A percentile compares a stretch with the other conserved stretches of the same genome.
Evolutionary conservation across 2,329 filamentous ascomycete genomes (phyloP).

Genomic region (Cladosporium phlei): DNA sequence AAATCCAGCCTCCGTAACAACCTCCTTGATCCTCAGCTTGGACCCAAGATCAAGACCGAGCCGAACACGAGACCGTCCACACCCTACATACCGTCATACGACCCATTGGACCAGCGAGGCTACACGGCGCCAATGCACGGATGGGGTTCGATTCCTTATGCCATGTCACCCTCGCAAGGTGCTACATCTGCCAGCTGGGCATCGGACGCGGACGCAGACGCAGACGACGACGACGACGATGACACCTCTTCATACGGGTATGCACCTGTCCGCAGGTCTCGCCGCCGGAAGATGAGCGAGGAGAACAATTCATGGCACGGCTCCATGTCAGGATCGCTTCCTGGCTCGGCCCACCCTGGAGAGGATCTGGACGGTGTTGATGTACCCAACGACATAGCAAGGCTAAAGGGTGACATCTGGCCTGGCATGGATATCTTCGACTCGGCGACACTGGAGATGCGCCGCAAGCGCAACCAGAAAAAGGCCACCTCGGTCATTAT

Average conservation of each 20-base stretch:
- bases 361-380: conserved; percentile 32
- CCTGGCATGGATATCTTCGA: conserved; percentile 80
- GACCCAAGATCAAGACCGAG: conserved; percentile 23
- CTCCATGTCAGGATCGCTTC: conserved; percentile 14
- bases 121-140: conserved; percentile 36
- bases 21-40: conserved; percentile 29
- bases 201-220: conserved; percentile 7
- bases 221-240: conserved; percentile 14
- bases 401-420: conserved; percentile 68
- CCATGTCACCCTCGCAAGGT: conserved; percentile 16
- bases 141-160: conserved; percentile 27
- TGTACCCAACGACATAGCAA: conserved; percentile 34
- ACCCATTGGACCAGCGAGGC: conserved; percentile 16
- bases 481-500: conserved; percentile 68
- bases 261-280: conserved; percentile 1
- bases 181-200: conserved; percentile 23
- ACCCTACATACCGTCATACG: conserved; percentile 18
- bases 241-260: conserved; percentile 14
- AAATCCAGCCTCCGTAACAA: conserved; percentile 23
- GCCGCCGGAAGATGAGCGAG: conserved; percentile 14
- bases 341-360: conserved; percentile 17
- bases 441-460: conserved; percentile 68
- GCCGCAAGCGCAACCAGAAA: conserved; percentile 70
- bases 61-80: conserved; percentile 26
- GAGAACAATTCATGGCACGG: conserved; percentile 19